Conservation (phyloP, 2,329 filamentous ascomycete genomes). For the Pseudocercospora pini-densiflorae region DNA sequence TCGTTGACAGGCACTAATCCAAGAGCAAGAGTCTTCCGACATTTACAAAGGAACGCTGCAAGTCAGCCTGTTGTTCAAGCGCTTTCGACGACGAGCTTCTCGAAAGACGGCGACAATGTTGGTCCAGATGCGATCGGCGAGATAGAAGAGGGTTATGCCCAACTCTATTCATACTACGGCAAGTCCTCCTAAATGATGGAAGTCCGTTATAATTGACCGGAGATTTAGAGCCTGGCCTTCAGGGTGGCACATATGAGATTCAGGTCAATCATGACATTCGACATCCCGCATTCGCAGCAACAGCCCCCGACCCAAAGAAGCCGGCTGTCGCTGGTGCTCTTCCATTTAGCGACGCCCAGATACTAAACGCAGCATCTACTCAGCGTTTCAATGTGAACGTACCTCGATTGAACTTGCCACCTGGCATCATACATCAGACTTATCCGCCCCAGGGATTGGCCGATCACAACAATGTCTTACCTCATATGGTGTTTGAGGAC, state of each 20-base stretch:
- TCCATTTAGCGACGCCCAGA: neutral
- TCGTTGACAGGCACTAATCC: neutral
- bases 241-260: constrained; percentile 6
- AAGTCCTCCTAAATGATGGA: too few relatives aligned
- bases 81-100: neutral
- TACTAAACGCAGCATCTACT: neutral
- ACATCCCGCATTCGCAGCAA: neutral
- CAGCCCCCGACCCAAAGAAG: too few relatives aligned
- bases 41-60: constrained; percentile 7
- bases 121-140: constrained; percentile 3
- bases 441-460: constrained; percentile 14
- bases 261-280: neutral
- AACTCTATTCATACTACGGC: constrained; percentile 5
- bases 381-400: constrained; percentile 1
- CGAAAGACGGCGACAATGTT: neutral
- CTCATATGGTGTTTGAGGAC: constrained; percentile 17
- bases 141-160: constrained; percentile 9
- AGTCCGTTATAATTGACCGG: too few relatives aligned
- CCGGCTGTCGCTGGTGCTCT: too few relatives aligned
- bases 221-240: neutral
- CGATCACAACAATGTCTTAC: constrained; percentile 17
- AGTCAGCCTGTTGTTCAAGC: neutral
- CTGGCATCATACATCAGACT: neutral
- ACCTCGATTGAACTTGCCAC: neutral
- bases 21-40: constrained; percentile 12